Base-by-base conservation (phyloP, 139 green algal genomes). In the Astrephomene gubernaculifera region DNA sequence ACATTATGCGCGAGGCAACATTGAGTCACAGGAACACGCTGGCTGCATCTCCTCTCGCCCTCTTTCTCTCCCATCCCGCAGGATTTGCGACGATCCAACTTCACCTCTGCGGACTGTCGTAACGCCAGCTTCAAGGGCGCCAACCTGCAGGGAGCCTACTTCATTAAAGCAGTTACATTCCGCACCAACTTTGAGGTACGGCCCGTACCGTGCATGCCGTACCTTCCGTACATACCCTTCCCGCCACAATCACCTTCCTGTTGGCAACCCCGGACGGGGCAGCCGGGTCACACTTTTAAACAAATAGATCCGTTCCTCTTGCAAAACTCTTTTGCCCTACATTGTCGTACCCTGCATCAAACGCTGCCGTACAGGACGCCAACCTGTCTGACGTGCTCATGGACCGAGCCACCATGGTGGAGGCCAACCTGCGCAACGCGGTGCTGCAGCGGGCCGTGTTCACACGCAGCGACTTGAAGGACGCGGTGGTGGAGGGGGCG, bases 341-440 rank as follows among this genome's bases (percentile, higher is more conserved):
- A n/a, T n/a, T n/a, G n/a, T n/a, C n/a, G n/a, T n/a, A n/a, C n/a
- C n/a, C n/a, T n/a, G n/a, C n/a, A n/a, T n/a, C n/a, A n/a, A n/a
- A n/a, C n/a, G n/a, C n/a, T n/a, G n/a, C n/a, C n/a, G n/a, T n/a
- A n/a, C 64, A 90, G 57, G 91, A 93, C 74, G 96, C 97, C 41
- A 95, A 99, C 89, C 86, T 99, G 31, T 94, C 82, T 19, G 97
- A 99, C 57, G 87, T 94, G 0, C 91, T 99, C 2, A 97, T 98
- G 94, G 97, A 99, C 89, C 87, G 97, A 24, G 92, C 89, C 75
- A 89, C 91, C 57, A 90, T 96, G 85, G 90, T 96, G 38, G 93
- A 98, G 63, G 94, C 96, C 36, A 98, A 98, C 84, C 88, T 99
- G 29, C 93, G 83, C 3, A 94, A 97, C 73, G 94, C 94, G 0